Evolutionary conservation across 1,284 basidiomycete genomes (phyloP).

Genomic region (Stygiomarasmius scandens): DNA sequence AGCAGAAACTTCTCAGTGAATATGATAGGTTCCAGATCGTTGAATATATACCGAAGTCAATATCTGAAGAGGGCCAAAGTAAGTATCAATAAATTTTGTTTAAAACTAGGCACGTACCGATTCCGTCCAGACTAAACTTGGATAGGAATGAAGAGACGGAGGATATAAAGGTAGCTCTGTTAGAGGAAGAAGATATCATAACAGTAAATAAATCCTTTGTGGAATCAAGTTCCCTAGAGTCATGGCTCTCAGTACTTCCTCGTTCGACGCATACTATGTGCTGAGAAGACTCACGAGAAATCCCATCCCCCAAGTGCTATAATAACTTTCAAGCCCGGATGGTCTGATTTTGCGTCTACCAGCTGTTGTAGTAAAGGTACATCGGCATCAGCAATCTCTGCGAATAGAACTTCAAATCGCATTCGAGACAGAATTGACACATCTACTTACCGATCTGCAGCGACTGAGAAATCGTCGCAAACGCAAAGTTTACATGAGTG

Average conservation of each 20-base stretch:
- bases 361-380: conserved; percentile 8
- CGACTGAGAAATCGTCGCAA: conserved; percentile 8
- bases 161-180: conserved; percentile 14
- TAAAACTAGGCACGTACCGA: no score
- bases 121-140: conserved; percentile 15
- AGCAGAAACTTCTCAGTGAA: no score
- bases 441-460: conserved; percentile 3
- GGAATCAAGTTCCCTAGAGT: conserved; percentile 4
- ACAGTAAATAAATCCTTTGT: conserved; percentile 15
- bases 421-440: background rate
- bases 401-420: background rate
- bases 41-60: conserved; percentile 15
- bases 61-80: no score
- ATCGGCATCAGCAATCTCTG: conserved; percentile 6
- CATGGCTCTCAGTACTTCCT: background rate
- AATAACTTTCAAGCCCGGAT: conserved; percentile 13
- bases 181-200: conserved; percentile 15
- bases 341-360: background rate
- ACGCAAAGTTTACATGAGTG: conserved; percentile 11
- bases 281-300: conserved; percentile 15
- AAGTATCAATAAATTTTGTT: no score
- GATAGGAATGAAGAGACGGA: conserved; percentile 10
- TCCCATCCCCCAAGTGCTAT: conserved; percentile 19
- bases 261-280: background rate
- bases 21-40: no score